Conservation (phyloP, 306 rosid species). For the Hylodesmum podocarpum region DNA sequence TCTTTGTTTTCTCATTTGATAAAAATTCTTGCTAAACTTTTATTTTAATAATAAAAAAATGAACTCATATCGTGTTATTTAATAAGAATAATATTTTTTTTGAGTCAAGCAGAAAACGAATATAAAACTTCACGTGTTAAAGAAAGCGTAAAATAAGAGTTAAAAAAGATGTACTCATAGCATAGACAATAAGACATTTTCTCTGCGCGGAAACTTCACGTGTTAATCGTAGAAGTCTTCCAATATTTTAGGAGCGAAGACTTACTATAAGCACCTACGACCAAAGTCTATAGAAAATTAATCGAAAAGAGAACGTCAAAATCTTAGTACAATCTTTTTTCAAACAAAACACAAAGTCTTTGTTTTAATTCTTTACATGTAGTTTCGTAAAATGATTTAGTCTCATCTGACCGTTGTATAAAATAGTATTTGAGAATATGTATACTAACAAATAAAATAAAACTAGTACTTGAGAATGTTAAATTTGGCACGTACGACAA, state of each 20-base stretch:
- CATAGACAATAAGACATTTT: too few relatives aligned
- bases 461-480: background rate
- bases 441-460: too few relatives aligned
- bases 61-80: too few relatives aligned
- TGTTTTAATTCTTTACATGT: background rate
- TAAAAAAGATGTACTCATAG: too few relatives aligned
- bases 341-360: background rate
- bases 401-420: background rate
- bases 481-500: background rate
- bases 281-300: background rate
- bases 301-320: background rate
- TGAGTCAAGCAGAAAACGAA: too few relatives aligned
- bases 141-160: too few relatives aligned
- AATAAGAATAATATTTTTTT: too few relatives aligned
- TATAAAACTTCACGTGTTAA: background rate
- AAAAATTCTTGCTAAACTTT: too few relatives aligned
- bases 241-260: background rate
- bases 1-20: too few relatives aligned
- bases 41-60: too few relatives aligned
- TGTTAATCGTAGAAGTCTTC: background rate
- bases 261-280: background rate
- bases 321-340: background rate
- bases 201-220: background rate
- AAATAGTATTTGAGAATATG: background rate
- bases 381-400: background rate